Conservation (phyloP, 2,329 filamentous ascomycete genomes). For the Pyrenochaeta sp. region DNA sequence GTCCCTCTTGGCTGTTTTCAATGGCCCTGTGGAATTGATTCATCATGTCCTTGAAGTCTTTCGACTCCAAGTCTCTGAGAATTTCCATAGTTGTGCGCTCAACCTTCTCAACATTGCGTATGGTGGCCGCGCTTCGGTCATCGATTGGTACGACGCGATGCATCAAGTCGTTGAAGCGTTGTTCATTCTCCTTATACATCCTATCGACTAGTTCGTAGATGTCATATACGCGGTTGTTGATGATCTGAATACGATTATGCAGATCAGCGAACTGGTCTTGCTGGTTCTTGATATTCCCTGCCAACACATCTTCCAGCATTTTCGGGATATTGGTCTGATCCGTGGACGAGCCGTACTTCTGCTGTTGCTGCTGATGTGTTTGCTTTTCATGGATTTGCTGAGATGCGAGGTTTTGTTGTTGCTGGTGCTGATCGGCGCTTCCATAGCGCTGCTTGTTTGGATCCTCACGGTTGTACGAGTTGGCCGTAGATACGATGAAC, state of each 20-base stretch:
- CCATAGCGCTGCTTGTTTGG: constrained; percentile 34
- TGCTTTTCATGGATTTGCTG: constrained; percentile 41
- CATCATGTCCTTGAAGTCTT: constrained; percentile 64
- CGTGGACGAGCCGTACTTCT: constrained; percentile 30
- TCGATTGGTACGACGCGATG: constrained; percentile 38
- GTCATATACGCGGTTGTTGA: constrained; percentile 72
- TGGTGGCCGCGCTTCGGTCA: constrained; percentile 45
- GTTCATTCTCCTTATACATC: constrained; percentile 61
- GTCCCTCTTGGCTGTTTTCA: constrained; percentile 60
- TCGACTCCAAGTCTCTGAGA: constrained; percentile 62
- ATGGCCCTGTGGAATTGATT: constrained; percentile 62
- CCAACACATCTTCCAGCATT: constrained; percentile 53
- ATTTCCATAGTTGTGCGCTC: constrained; percentile 60
- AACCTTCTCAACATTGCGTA: constrained; percentile 60
- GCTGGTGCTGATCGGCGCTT: constrained; percentile 40
- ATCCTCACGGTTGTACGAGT: constrained; percentile 45
- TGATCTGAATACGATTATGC: constrained; percentile 79
- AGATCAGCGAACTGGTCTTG: constrained; percentile 79
- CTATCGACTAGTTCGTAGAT: constrained; percentile 66
- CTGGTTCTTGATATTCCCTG: constrained; percentile 54
- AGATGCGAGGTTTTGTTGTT: constrained; percentile 26
- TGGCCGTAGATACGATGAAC: constrained; percentile 71
- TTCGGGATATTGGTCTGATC: constrained; percentile 40
- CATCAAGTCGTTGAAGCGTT: constrained; percentile 64
- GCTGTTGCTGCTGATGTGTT: constrained; percentile 26